Evolutionary conservation across 164 flowering plant species (phyloP), one percentile per base, ranked within the genome.

Genomic region (Amborella trichopoda): DNA sequence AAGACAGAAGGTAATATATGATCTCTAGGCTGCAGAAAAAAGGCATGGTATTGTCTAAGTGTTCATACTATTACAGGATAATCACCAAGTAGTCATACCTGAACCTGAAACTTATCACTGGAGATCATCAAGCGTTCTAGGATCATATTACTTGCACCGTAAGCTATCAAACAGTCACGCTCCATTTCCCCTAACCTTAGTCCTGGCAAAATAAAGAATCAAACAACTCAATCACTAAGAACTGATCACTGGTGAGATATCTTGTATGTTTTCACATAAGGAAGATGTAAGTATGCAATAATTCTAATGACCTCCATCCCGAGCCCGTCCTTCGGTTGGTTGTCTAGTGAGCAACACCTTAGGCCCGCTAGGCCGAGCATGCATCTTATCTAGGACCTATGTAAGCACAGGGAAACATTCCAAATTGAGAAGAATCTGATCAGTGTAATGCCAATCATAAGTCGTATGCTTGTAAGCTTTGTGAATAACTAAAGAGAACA

Each of bases 151-250:
- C 95, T 82, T 46, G 99, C 91, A 37, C 96, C 99, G 71, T 87
- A 88, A 17, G 95, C 96, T 64, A 88, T 81, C 61, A 93, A 66
- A 66, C 99, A 88, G 73, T 93, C 96, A 23, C 96, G 94, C 64
- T 93, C 99, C 99, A 93, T 93, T 62, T 93, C 96, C 51, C 96
- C 96, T 8, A 93, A 80, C 22, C 96, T 69, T 19, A 87, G 64
- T 23, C 98, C 97, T 89, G 71, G n/a, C n/a, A n/a, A n/a, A n/a
- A n/a, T 23, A 37, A 37, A 37, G 13, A 10, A 37, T 6, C 41
- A 37, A 21, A 1, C 10, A 6, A n/a, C 19, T 5, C 14, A 37
- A 37, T 2, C 14, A 37, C 5, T 37, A 37, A 18, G 19, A 14
- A 37, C 19, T 18, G 3, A 3, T n/a, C 9, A 8, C 34, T 8